Evolutionary conservation across 306 rosid species (phyloP).

Genomic region (Trifolium repens): DNA sequence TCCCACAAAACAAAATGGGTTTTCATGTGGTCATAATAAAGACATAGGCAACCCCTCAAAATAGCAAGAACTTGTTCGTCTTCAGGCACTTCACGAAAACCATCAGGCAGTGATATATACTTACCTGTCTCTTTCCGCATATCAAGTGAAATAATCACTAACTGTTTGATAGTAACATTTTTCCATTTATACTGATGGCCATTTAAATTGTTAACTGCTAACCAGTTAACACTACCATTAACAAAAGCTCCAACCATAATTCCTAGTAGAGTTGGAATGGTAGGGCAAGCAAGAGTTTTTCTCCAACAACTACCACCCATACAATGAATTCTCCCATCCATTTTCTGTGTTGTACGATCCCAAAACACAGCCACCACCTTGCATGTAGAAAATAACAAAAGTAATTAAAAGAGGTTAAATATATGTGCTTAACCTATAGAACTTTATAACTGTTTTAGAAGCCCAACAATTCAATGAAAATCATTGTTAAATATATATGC

Average conservation of each 20-base stretch:
- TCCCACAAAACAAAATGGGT: too few relatives aligned
- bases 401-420: not conserved
- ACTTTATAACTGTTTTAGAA: too few relatives aligned
- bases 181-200: not conserved
- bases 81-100: not conserved
- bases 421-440: not conserved
- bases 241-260: not conserved
- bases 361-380: not conserved
- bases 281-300: not conserved
- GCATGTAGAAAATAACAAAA: not conserved
- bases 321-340: not conserved
- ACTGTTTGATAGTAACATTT: not conserved
- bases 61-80: not conserved
- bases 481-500: too few relatives aligned
- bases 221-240: not conserved
- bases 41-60: not conserved
- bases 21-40: not conserved
- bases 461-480: too few relatives aligned
- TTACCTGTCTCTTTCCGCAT: not conserved
- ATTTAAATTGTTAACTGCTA: not conserved
- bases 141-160: not conserved
- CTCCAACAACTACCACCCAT: not conserved
- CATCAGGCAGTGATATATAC: not conserved
- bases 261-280: not conserved
- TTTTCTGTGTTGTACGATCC: not conserved